A percentile compares a stretch with the other conserved stretches of the same genome.
These are phyloP conservation scores for Melaleuca quinquenervia DNA, from an alignment of 345 rosid genomes.

Conservation along the genomic window DNA sequence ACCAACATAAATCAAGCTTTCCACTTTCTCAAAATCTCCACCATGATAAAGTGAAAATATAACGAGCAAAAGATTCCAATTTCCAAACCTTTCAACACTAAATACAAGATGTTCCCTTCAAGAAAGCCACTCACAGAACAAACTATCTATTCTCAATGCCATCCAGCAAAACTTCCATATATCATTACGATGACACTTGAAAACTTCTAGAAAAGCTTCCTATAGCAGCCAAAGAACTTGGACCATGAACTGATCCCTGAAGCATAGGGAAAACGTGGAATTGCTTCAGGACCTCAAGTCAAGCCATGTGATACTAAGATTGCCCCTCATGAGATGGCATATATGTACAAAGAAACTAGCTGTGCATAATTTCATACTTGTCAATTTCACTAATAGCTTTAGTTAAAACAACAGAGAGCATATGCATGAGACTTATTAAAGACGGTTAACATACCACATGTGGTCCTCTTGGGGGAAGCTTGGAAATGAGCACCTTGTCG, in stretches of 20 bases:
- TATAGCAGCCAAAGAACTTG: not conserved
- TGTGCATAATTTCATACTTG: not conserved
- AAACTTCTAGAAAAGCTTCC: not conserved
- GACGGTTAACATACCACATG: slow-evolving; percentile 6
- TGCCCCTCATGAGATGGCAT: not conserved
- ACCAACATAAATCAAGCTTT: not conserved
- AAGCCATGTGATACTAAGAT: not conserved
- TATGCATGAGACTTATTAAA: not conserved
- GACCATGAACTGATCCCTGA: not conserved
- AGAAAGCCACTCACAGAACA: not conserved
- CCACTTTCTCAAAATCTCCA: not conserved
- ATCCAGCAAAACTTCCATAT: not conserved
- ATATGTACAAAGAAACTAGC: not conserved
- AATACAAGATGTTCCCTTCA: not conserved
- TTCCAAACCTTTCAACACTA: not conserved
- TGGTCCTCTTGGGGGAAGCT: slow-evolving; percentile 2
- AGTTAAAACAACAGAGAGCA: not conserved
- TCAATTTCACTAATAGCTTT: not conserved
- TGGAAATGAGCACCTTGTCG: slow-evolving; percentile 25
- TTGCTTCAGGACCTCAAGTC: not conserved
- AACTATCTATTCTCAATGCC: not conserved
- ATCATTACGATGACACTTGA: not conserved
- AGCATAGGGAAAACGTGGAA: not conserved
- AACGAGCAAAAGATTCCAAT: not conserved
- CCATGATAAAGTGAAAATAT: not conserved